phyloP scores from a whole-genome alignment of 768 basidiomycete genomes.

The Phylloporus rhodoxanthus region DNA sequence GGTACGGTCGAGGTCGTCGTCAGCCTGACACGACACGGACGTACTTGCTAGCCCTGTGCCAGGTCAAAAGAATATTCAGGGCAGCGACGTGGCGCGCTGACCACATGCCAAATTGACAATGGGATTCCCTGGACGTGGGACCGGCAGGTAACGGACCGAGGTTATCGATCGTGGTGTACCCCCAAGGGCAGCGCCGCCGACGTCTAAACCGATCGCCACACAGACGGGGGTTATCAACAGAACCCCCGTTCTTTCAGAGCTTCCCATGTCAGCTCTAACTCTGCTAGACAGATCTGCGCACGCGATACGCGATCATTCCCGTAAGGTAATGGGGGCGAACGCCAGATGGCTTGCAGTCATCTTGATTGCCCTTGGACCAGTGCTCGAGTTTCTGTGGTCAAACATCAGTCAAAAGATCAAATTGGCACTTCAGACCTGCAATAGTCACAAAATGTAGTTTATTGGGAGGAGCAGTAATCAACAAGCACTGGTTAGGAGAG shows the following conservation, averaged over 20 bases:
- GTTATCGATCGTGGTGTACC: background rate
- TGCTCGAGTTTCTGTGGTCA: background rate
- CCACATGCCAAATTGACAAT: background rate
- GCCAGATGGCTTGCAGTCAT: background rate
- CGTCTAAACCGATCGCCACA: background rate
- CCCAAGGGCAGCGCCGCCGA: too few species aligned
- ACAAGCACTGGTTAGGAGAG: conserved; percentile 13
- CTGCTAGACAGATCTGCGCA: background rate
- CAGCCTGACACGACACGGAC: too few species aligned
- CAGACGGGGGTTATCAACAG: background rate
- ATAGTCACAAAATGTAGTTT: conserved; percentile 12
- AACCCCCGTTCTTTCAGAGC: background rate
- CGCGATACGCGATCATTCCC: background rate
- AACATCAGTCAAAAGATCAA: background rate
- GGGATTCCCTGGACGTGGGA: background rate
- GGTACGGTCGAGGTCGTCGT: too few species aligned
- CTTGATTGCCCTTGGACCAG: background rate
- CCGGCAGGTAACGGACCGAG: too few species aligned
- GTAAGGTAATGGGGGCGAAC: background rate
- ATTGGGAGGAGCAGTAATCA: conserved; percentile 17
- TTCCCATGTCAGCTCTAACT: background rate
- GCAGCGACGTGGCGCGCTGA: background rate
- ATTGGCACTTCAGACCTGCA: background rate
- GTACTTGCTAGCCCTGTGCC: too few species aligned
- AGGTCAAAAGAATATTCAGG: too few species aligned